Percentiles rank a stretch among this genome's conserved stretches.
Conservation (phyloP, 164 flowering plant species). For the Echeveria elegans region DNA sequence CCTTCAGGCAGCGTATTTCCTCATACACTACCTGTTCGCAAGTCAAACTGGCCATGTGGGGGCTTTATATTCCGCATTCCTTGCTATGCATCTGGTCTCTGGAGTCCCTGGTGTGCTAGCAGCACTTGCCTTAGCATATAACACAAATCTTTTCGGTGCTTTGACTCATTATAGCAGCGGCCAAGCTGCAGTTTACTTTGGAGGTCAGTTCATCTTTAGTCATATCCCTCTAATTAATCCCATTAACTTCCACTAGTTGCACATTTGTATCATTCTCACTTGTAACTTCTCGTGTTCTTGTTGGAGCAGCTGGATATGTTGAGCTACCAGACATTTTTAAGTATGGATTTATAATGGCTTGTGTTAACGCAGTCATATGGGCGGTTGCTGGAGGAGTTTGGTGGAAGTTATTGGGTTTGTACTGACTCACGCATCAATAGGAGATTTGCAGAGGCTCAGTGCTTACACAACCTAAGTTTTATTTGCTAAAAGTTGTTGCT, state of each 20-base stretch:
- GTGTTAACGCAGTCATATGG: conserved; percentile 57
- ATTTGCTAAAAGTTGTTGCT: not conserved
- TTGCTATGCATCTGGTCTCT: conserved; percentile 85
- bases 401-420: conserved; percentile 91
- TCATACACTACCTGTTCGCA: conserved; percentile 85
- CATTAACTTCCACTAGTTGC: not conserved
- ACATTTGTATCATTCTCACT: not conserved
- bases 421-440: conserved; percentile 21
- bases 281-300: not conserved
- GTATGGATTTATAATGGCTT: conserved; percentile 29
- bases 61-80: conserved; percentile 46
- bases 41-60: conserved; percentile 97
- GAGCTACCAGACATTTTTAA: conserved; percentile 82
- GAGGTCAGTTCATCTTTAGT: conserved; percentile 47
- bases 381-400: conserved; percentile 61
- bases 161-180: conserved; percentile 95
- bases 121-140: conserved; percentile 79
- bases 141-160: conserved; percentile 88
- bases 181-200: conserved; percentile 91
- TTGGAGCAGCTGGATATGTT: conserved; percentile 62
- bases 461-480: not conserved
- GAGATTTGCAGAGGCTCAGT: not conserved
- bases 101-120: conserved; percentile 76
- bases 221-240: not conserved
- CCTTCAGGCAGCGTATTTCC: conserved; percentile 84